Conservation (phyloP, 768 basidiomycete genomes). For the Agaricus subrufescens region DNA sequence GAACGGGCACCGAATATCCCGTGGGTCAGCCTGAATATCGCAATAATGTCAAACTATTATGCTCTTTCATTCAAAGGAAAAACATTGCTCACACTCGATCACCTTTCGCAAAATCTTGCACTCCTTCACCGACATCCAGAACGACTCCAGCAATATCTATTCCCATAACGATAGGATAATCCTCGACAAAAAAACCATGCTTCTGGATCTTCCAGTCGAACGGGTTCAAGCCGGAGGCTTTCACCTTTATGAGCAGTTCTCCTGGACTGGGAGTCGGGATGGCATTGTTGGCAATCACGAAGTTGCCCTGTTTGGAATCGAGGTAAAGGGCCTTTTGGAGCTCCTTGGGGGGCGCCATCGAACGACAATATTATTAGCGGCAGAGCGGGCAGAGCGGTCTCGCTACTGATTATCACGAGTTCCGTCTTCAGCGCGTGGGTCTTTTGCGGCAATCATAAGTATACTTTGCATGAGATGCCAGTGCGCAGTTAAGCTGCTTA, state of each 20-base stretch:
- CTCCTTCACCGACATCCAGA: conserved; percentile 44
- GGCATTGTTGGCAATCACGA: conserved; percentile 24
- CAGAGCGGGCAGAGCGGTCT: no score
- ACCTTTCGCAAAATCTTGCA: conserved; percentile 40
- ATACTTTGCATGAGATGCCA: no score
- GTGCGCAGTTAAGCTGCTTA: no score
- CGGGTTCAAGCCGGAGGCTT: conserved; percentile 46
- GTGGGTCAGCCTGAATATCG: conserved; percentile 25
- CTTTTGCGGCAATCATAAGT: no score
- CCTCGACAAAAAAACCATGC: conserved; percentile 31
- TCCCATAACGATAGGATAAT: conserved; percentile 43
- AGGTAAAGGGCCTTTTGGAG: conserved; percentile 24
- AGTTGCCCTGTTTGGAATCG: conserved; percentile 18
- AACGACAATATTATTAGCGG: neutral
- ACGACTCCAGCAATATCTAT: conserved; percentile 46
- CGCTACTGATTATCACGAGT: no score
- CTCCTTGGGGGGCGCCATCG: neutral
- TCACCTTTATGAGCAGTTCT: conserved; percentile 43
- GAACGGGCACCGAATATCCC: conserved; percentile 29
- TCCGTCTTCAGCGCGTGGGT: no score
- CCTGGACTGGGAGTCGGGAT: conserved; percentile 39
- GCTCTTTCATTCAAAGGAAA: neutral
- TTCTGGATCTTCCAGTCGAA: conserved; percentile 47
- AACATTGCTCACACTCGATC: conserved; percentile 39
- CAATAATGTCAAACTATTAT: neutral